Percentiles rank a stretch among this genome's conserved stretches.
Conservation (phyloP, 352 stramenopile genomes). For the Phytophthora cactorum region DNA sequence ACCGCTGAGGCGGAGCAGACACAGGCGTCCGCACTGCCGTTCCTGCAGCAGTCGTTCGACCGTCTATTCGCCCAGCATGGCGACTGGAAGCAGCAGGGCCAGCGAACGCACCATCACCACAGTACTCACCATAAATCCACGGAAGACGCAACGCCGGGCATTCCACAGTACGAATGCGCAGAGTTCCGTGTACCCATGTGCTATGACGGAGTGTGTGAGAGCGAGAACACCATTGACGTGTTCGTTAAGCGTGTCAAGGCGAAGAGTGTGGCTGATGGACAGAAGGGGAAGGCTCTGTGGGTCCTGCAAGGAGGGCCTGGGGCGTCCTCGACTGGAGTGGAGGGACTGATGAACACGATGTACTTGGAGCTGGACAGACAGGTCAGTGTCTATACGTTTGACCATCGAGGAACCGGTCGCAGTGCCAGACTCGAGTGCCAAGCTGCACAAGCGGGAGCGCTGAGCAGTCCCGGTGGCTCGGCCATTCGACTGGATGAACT, state of each 20-base stretch:
- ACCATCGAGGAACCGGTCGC: conserved; percentile 67
- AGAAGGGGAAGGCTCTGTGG: conserved; percentile 59
- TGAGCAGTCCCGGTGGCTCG: conserved; percentile 57
- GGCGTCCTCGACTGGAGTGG: conserved; percentile 74
- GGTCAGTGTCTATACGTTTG: conserved; percentile 74
- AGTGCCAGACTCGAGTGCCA: conserved; percentile 64
- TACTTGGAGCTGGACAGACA: conserved; percentile 54
- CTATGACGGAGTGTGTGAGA: conserved; percentile 69
- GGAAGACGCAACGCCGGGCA: not conserved
- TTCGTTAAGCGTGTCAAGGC: conserved; percentile 67
- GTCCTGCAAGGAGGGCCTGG: conserved; percentile 75
- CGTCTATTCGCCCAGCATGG: conserved; percentile 32
- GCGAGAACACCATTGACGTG: conserved; percentile 56
- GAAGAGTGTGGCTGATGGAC: conserved; percentile 6
- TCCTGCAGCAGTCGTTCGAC: conserved; percentile 53
- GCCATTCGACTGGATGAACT: conserved; percentile 63
- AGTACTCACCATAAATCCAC: conserved; percentile 12
- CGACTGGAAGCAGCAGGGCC: conserved; percentile 30
- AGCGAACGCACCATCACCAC: not conserved
- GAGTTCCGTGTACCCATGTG: conserved; percentile 75
- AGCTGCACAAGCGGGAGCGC: conserved; percentile 51
- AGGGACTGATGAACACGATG: conserved; percentile 66
- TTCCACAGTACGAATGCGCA: conserved; percentile 60
- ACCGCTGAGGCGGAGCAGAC: conserved; percentile 14
- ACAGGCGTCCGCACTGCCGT: conserved; percentile 22